Evolutionary conservation across 73 alveolate genomes (phyloP).

Genomic region (Diophrys sp.): DNA sequence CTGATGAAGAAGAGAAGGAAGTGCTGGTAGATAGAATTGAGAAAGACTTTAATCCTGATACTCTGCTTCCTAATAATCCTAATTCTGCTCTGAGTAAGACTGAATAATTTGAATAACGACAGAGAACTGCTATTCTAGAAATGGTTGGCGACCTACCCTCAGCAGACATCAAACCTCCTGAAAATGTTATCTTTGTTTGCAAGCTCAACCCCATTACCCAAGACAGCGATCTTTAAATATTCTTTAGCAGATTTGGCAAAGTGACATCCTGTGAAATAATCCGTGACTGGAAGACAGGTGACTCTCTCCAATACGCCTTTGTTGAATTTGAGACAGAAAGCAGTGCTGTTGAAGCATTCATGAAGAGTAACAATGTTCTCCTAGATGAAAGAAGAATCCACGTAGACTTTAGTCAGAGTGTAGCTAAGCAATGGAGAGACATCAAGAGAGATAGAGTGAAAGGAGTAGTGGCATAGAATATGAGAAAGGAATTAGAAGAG

Average conservation of each 20-base stretch:
- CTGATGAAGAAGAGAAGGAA: conserved; percentile 12
- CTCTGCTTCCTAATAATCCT: conserved; percentile 19
- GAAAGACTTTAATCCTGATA: conserved; percentile 29
- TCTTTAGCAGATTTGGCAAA: conserved; percentile 93
- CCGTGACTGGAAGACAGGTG: conserved; percentile 99
- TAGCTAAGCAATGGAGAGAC: conserved; percentile 72
- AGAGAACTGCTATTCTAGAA: conserved; percentile 90
- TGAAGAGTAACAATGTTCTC: conserved; percentile 88
- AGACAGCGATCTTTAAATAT: conserved; percentile 87
- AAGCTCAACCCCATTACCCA: conserved; percentile 97
- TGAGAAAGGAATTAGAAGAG: not conserved
- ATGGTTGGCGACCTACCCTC: conserved; percentile 98
- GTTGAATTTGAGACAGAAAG: conserved; percentile 96
- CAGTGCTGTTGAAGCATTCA: conserved; percentile 95
- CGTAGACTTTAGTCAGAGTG: conserved; percentile 95
- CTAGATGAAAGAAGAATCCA: conserved; percentile 94
- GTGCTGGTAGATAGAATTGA: not conserved
- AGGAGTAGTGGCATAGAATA: conserved; percentile 43
- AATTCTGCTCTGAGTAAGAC: conserved; percentile 26
- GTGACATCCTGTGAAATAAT: conserved; percentile 94
- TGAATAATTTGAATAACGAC: conserved; percentile 78
- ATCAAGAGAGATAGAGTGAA: conserved; percentile 47
- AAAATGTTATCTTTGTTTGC: conserved; percentile 97
- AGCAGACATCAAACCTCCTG: conserved; percentile 99
- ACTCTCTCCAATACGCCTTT: conserved; percentile 97